Evolutionary conservation across 805 yeast species (phyloP).

Genomic region (Wickerhamiella occidentalis): DNA sequence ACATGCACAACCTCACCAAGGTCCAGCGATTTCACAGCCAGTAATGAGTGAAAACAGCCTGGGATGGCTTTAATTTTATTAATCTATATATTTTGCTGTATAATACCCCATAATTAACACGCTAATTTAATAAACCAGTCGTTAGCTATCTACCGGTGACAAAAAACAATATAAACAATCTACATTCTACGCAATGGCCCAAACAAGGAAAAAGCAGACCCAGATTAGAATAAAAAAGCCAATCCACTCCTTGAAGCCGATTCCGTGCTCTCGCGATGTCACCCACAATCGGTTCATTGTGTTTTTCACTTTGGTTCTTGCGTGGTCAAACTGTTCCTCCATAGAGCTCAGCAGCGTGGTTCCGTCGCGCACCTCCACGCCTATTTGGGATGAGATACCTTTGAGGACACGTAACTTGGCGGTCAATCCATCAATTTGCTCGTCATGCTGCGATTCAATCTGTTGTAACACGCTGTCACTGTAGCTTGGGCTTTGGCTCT

Average conservation of each 20-base stretch:
- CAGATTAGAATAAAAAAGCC: conserved; percentile 35
- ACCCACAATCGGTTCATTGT: conserved; percentile 47
- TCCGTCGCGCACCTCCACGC: conserved; percentile 49
- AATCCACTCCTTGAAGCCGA: conserved; percentile 55
- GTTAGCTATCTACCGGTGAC: no score
- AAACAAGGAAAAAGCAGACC: conserved; percentile 40
- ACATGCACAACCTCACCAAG: conserved; percentile 2
- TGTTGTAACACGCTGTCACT: conserved; percentile 44
- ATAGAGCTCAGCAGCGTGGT: conserved; percentile 35
- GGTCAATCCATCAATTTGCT: conserved; percentile 42
- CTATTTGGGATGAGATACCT: conserved; percentile 45
- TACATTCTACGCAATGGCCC: conserved; percentile 23
- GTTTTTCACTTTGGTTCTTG: conserved; percentile 37
- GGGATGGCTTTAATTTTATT: conserved; percentile 14
- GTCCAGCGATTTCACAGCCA: conserved; percentile 15
- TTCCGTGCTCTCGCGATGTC: conserved; percentile 53
- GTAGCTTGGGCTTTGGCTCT: conserved; percentile 25
- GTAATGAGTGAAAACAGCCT: conserved; percentile 17
- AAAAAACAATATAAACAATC: neutral
- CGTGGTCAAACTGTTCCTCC: conserved; percentile 37
- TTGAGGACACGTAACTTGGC: conserved; percentile 45
- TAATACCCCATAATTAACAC: neutral
- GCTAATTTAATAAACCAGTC: neutral
- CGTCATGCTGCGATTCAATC: conserved; percentile 56
- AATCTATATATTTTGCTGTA: conserved; percentile 6